A percentile compares a stretch with the other conserved stretches of the same genome.
Evolutionary conservation across 345 rosid genomes (phyloP).

Genomic region (Lenwebbia sp.): DNA sequence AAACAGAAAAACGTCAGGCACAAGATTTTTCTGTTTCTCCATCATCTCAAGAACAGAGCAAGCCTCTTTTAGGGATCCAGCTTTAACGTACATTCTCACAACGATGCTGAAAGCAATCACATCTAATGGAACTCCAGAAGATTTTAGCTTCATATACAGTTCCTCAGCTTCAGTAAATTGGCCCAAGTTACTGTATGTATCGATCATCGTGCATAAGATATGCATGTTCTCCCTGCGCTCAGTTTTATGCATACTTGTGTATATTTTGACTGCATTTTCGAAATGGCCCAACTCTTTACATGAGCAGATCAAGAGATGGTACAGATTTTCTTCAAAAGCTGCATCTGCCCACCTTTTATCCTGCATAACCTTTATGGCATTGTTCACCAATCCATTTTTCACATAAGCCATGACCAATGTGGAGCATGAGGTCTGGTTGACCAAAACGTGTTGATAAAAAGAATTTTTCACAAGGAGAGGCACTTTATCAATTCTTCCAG

Average conservation of each 20-base stretch:
- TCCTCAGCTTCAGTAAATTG: slow-evolving; percentile 49
- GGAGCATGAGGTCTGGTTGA: slow-evolving; percentile 73
- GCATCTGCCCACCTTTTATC: slow-evolving; percentile 68
- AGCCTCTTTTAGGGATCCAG: slow-evolving; percentile 66
- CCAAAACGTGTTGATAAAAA: slow-evolving; percentile 48
- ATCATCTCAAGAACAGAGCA: slow-evolving; percentile 57
- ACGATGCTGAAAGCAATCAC: slow-evolving; percentile 64
- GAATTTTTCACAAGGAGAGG: slow-evolving; percentile 56
- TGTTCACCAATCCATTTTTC: slow-evolving; percentile 56
- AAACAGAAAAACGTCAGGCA: slow-evolving; percentile 63
- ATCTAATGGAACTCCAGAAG: slow-evolving; percentile 55
- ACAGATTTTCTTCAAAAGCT: slow-evolving; percentile 65
- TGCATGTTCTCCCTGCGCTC: slow-evolving; percentile 51
- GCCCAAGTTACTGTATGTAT: slow-evolving; percentile 44
- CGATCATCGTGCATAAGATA: slow-evolving; percentile 72
- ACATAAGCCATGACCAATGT: slow-evolving; percentile 75
- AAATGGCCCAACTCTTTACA: slow-evolving; percentile 69
- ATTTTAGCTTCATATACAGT: slow-evolving; percentile 51
- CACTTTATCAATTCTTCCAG: slow-evolving; percentile 45
- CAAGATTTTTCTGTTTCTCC: slow-evolving; percentile 48
- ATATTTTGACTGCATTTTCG: slow-evolving; percentile 54
- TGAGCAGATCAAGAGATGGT: slow-evolving; percentile 76
- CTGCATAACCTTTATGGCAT: slow-evolving; percentile 49
- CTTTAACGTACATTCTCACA: slow-evolving; percentile 72
- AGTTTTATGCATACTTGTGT: slow-evolving; percentile 28